Evolutionary conservation across 257 asterid genomes (phyloP).

Genomic region (Primulina huaijiensis): DNA sequence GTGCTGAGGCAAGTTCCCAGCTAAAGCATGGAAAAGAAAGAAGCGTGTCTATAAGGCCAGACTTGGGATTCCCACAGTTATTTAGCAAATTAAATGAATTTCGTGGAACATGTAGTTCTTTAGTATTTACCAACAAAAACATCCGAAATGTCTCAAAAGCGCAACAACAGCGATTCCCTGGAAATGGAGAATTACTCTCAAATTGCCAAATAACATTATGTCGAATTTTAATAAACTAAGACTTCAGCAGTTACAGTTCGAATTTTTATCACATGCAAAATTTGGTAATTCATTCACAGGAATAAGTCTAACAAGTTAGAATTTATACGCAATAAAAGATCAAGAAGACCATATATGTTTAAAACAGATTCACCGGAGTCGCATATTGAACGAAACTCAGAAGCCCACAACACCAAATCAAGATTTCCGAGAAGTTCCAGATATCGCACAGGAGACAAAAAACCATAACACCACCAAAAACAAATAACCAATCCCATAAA

Average conservation of each 20-base stretch:
- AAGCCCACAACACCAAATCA: neutral
- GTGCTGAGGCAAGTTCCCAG: slow-evolving; percentile 85
- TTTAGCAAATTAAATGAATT: neutral
- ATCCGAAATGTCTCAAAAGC: slow-evolving; percentile 89
- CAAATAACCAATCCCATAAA: neutral
- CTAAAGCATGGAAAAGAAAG: slow-evolving; percentile 30
- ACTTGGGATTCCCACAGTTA: neutral
- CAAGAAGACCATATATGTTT: neutral
- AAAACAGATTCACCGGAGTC: too few relatives aligned
- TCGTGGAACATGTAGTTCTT: neutral
- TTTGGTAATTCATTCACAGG: too few relatives aligned
- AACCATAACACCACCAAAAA: neutral
- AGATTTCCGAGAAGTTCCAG: neutral
- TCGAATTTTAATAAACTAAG: neutral
- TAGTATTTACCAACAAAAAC: slow-evolving; percentile 71
- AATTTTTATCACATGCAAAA: neutral
- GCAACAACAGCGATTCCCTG: slow-evolving; percentile 91
- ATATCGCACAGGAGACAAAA: neutral
- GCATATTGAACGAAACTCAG: neutral
- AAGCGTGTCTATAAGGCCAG: slow-evolving; percentile 11
- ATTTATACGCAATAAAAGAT: neutral
- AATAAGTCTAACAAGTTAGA: neutral
- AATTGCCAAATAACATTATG: neutral
- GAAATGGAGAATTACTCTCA: slow-evolving; percentile 16
- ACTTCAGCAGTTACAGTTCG: neutral